Base-by-base conservation (phyloP, 805 yeast genomes). In the Suhomyces xylopsoci region DNA sequence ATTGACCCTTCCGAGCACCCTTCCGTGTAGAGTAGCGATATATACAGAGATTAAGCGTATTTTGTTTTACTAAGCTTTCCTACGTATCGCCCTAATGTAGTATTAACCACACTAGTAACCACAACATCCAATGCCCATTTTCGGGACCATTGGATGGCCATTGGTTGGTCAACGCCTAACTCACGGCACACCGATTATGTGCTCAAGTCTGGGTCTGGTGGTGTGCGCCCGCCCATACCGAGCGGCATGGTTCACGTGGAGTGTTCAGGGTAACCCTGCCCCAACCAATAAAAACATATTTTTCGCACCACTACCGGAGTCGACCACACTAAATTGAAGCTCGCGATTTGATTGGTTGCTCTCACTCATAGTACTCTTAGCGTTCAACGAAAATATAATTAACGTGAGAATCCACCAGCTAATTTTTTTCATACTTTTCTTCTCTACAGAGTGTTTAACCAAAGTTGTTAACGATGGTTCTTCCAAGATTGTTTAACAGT, bases 401-500 rank as follows among this genome's bases (percentile, higher is more conserved):
- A 19, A 36, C 47, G 24, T 20, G 47, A 20, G 47, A 15, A 19
- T 32, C 43, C 49, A 12, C 43, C 49, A 22, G 30, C 49, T 24
- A 32, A 47, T 32, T 47, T 47, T 47, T 47, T 47, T 47, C 43
- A 47, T 28, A 22, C 22, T 54, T 54, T 56, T 52, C 52, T 55
- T 47, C 51, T 25, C 30, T 40, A 20, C 41, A 48, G 51, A 47
- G 49, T 47, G 49, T 47, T 47, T 36, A 34, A 57, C 63, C 65
- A 58, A 56, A 60, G 63, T 61, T 59, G 54, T 53, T 62, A 59
- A 63, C 68, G 68, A 81, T 81, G 85, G 84, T 81, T 76, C 80
- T 79, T 71, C 80, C 80, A 63, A 76, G 79, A 74, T 74, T 76
- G 73, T 72, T 75, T 67, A 74, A 75, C 74, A 62, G 72, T 63